These are phyloP conservation scores for Turritis glabra DNA, from an alignment of 345 rosid genomes.

Conservation along the genomic window DNA sequence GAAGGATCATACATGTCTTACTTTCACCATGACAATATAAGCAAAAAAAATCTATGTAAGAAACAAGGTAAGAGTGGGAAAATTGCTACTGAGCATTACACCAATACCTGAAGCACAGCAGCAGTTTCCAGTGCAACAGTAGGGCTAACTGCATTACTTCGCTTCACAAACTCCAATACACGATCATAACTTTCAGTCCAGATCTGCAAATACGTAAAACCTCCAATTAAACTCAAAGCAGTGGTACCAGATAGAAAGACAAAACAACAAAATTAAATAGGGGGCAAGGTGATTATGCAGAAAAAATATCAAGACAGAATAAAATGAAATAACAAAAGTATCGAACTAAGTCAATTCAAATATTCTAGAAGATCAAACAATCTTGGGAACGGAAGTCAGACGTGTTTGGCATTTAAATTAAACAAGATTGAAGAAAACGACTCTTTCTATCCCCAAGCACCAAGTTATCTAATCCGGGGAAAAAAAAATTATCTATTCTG, in stretches of 20 bases:
- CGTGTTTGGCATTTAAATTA: not conserved
- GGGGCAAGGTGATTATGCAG: not conserved
- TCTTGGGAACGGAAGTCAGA: not conserved
- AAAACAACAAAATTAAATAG: not conserved
- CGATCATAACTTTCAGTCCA: constrained; percentile 91
- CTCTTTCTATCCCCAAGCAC: not conserved
- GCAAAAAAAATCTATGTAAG: not conserved
- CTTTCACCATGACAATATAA: constrained; percentile 1
- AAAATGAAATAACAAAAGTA: not conserved
- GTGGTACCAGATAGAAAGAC: constrained; percentile 2
- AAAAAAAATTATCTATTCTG: not conserved
- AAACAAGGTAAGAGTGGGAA: not conserved
- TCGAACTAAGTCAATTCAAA: not conserved
- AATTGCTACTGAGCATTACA: constrained; percentile 28
- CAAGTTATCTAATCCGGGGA: constrained; percentile 4
- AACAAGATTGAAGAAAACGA: not conserved
- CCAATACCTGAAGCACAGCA: constrained; percentile 89
- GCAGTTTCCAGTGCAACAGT: constrained; percentile 94
- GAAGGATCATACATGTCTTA: constrained; percentile 17
- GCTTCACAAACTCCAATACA: constrained; percentile 82
- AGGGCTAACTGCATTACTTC: constrained; percentile 97
- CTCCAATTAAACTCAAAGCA: constrained; percentile 15
- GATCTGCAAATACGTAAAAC: constrained; percentile 54
- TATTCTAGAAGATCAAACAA: not conserved
- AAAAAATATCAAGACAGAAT: constrained; percentile 9